Conservation (phyloP, 2,329 filamentous ascomycete genomes). For the Sarocladium oryzae region DNA sequence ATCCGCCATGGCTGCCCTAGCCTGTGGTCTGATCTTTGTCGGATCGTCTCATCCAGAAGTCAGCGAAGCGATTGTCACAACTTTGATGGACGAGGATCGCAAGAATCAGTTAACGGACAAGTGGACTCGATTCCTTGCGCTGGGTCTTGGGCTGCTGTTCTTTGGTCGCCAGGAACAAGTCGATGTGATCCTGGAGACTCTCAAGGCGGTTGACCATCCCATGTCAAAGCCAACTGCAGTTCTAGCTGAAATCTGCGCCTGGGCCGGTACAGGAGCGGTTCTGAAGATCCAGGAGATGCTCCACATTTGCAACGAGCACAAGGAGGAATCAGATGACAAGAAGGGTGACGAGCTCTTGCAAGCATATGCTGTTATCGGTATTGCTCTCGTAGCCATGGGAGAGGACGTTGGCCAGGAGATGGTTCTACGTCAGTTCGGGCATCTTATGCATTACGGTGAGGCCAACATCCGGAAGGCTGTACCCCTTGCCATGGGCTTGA, state of each 20-base stretch:
- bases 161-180: constrained; percentile 97
- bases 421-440: constrained; percentile 94
- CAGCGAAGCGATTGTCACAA: constrained; percentile 85
- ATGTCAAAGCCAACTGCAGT: constrained; percentile 96
- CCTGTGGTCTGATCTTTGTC: constrained; percentile 85
- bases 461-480: constrained; percentile 95
- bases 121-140: constrained; percentile 94
- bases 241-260: constrained; percentile 92
- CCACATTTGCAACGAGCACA: constrained; percentile 96
- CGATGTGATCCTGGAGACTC: constrained; percentile 93
- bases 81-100: constrained; percentile 87
- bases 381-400: constrained; percentile 94
- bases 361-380: constrained; percentile 89
- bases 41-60: constrained; percentile 88
- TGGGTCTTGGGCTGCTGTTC: constrained; percentile 88
- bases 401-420: constrained; percentile 98
- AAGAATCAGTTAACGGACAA: constrained; percentile 91
- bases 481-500: constrained; percentile 89
- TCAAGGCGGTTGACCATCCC: constrained; percentile 94
- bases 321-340: constrained; percentile 90
- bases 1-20: constrained; percentile 89
- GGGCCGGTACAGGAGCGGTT: constrained; percentile 95
- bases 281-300: constrained; percentile 95
- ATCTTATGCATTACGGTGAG: constrained; percentile 98
- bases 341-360: constrained; percentile 94